Evolutionary conservation across 2,329 filamentous ascomycete species (phyloP), one percentile per base, ranked within the genome.

Genomic region (Hortaea werneckii): DNA sequence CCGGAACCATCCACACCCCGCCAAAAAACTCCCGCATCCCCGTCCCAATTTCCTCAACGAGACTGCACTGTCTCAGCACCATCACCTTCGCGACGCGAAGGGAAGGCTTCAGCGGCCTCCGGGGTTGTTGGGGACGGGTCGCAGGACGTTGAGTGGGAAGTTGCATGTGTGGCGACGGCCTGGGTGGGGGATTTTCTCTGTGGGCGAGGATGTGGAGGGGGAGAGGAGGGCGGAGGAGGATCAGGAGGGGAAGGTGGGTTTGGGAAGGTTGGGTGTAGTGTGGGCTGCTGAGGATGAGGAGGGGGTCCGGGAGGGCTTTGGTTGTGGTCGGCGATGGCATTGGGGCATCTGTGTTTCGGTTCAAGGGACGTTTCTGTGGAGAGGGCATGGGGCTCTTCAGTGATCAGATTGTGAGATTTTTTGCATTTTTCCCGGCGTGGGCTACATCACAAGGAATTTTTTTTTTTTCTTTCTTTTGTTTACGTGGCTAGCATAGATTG

Each of bases 121-220:
- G 8, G 32, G 32, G n/a, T 7, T 49, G 58, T n/a, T 54, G 51
- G 12, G 52, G 54, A 45, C 45, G 53, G 29, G 50, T 61, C 35
- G 46, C 54, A 45, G 58, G 12, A 62, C 59, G 10, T 48, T 63
- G 51, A 59, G 55, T 1, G 60, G 60, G n/a, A 59, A 58, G 43
- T 29, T 49, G 32, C 60, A 63, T 42, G 50, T 52, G 6, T 63
- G 60, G 60, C 41, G 51, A 35, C 49, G 58, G 42, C 60, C 60
- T n/a, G 54, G 57, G 41, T 51, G 47, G 43, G 47, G 58, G 20
- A 50, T 63, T 6, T 56, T 54, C 40, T 44, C 58, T 6, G 50
- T 62, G 7, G 52, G 55, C 11, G 60, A 63, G 41, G 54, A 57
- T 12, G 40, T 49, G 13, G 59, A 58, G 37, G 58, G 50, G 10